Evolutionary conservation across 441 rosid species (phyloP).

Genomic region (Erodium trifolium): DNA sequence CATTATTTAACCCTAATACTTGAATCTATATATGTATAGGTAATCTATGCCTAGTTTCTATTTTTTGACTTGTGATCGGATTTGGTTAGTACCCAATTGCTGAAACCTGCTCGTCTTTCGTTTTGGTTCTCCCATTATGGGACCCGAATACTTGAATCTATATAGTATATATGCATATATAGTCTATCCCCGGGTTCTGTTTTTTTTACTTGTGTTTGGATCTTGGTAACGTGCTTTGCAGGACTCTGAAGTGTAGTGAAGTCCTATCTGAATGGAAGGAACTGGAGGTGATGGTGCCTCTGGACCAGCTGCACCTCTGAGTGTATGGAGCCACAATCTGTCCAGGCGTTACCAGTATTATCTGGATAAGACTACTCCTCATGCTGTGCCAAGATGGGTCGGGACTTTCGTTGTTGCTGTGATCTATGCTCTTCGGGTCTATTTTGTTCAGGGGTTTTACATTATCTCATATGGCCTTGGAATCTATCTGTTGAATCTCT

Average conservation of each 20-base stretch:
- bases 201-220: not conserved
- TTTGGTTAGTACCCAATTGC: not conserved
- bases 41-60: no score
- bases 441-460: constrained; percentile 69
- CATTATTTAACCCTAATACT: no score
- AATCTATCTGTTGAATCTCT: constrained; percentile 75
- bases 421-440: constrained; percentile 57
- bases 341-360: constrained; percentile 77
- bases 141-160: not conserved
- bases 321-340: constrained; percentile 16
- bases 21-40: no score
- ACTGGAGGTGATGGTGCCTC: constrained; percentile 53
- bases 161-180: no score
- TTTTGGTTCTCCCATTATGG: not conserved
- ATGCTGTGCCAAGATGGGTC: constrained; percentile 66
- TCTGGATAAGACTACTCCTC: constrained; percentile 81
- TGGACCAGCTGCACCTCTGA: constrained; percentile 53
- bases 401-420: constrained; percentile 48
- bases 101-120: not conserved
- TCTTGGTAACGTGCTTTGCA: not conserved
- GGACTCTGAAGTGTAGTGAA: not conserved
- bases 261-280: constrained; percentile 54
- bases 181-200: not conserved
- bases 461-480: constrained; percentile 84
- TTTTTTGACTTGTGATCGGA: not conserved